Percentiles rank a stretch among this genome's conserved stretches.
phyloP scores from a whole-genome alignment of 495 filamentous ascomycete species.

The Aspergillus asperescens region DNA sequence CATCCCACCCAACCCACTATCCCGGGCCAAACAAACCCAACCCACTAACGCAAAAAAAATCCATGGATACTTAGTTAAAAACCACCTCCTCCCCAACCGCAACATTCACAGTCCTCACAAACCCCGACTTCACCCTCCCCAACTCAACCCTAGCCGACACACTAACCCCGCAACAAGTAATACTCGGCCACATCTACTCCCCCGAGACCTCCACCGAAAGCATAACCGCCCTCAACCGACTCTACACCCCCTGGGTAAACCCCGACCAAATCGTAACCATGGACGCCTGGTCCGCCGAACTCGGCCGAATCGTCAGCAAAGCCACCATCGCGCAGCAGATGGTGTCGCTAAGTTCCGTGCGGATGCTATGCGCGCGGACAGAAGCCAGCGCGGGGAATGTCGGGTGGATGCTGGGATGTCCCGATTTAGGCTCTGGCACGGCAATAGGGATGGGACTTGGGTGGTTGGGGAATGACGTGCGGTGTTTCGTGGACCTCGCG shows the following conservation, averaged over 20 bases:
- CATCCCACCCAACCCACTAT: too few species aligned
- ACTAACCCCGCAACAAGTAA: constrained; percentile 61
- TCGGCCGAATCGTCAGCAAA: constrained; percentile 70
- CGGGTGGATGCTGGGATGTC: constrained; percentile 10
- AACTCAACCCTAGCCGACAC: constrained; percentile 67
- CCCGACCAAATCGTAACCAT: constrained; percentile 61
- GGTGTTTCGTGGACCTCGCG: constrained; percentile 65
- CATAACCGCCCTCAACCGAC: constrained; percentile 50
- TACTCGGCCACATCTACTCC: constrained; percentile 56
- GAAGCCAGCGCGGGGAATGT: constrained; percentile 68
- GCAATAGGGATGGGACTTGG: constrained; percentile 58
- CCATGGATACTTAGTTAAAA: constrained; percentile 13
- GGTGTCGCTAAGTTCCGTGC: constrained; percentile 61
- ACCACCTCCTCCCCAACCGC: constrained; percentile 37
- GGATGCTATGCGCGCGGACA: constrained; percentile 65
- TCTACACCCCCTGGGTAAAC: constrained; percentile 73
- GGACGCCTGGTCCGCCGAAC: constrained; percentile 72
- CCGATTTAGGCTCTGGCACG: constrained; percentile 55
- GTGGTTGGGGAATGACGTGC: constrained; percentile 70
- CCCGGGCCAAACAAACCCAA: not conserved
- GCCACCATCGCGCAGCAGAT: constrained; percentile 74
- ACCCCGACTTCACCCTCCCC: constrained; percentile 73
- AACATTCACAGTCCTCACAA: constrained; percentile 68
- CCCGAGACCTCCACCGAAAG: constrained; percentile 34
- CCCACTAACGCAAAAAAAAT: too few species aligned